These are phyloP conservation scores for Thelephora aurantiotincta DNA, from an alignment of 768 basidiomycete species.

Conservation along the genomic window DNA sequence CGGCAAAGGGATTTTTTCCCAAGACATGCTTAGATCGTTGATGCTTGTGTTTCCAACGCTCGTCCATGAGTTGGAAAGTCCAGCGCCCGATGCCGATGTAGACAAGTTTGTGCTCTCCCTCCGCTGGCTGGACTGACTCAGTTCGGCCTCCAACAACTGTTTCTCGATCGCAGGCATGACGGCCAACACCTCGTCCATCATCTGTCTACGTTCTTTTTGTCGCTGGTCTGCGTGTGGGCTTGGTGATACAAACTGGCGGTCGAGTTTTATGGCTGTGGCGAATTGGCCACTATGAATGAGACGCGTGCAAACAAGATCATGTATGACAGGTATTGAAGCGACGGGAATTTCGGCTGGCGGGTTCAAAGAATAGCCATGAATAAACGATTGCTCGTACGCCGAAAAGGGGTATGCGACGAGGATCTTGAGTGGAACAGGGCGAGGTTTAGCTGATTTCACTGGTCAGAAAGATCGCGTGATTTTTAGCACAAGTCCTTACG, in stretches of 20 bases:
- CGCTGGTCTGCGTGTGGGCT: conserved; percentile 11
- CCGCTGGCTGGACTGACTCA: conserved; percentile 22
- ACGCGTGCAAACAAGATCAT: conserved; percentile 69
- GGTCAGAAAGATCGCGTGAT: not conserved
- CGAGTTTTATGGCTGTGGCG: conserved; percentile 61
- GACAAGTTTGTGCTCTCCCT: conserved; percentile 7
- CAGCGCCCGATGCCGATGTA: conserved; percentile 1
- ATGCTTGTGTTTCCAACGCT: conserved; percentile 9
- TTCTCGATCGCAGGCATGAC: conserved; percentile 52
- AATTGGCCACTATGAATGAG: conserved; percentile 62
- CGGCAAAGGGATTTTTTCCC: conserved; percentile 35
- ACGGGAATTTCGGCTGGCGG: conserved; percentile 34
- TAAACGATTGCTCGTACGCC: conserved; percentile 41
- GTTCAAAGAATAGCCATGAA: conserved; percentile 44
- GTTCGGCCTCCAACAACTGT: conserved; percentile 42
- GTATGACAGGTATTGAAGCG: conserved; percentile 40
- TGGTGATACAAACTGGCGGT: conserved; percentile 34
- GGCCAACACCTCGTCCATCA: conserved; percentile 56
- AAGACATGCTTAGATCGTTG: conserved; percentile 38
- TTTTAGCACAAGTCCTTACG: conserved; percentile 31
- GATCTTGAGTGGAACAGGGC: conserved; percentile 39
- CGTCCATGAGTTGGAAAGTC: conserved; percentile 2
- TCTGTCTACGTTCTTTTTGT: conserved; percentile 43
- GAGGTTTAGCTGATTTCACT: conserved; percentile 36
- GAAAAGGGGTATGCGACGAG: conserved; percentile 56